Percentiles rank a stretch among this genome's conserved stretches.
Conservation (phyloP, 2,329 filamentous ascomycete species). For the Fusarium sp. region DNA sequence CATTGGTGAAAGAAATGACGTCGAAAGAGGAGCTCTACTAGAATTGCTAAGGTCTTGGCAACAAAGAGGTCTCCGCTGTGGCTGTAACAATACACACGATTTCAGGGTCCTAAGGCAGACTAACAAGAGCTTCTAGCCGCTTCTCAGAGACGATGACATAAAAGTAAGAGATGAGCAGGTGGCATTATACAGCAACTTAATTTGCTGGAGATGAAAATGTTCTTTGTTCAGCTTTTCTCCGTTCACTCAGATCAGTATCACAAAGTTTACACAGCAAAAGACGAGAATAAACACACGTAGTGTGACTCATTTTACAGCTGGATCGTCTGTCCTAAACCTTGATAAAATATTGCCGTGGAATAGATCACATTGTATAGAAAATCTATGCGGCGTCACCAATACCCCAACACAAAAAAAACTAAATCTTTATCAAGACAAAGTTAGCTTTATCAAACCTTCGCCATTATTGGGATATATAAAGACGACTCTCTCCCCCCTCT, state of each 20-base stretch:
- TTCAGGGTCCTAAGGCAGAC: not conserved
- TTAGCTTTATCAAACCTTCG: not conserved
- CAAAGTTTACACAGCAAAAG: not conserved
- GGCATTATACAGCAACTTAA: not conserved
- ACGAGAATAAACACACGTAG: not conserved
- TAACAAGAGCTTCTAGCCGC: not conserved
- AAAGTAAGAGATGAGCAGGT: not conserved
- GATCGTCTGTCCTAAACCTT: not conserved
- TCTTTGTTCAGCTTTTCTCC: not conserved
- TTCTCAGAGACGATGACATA: not conserved
- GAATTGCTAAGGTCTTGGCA: slow-evolving; percentile 5
- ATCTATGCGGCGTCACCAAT: not conserved
- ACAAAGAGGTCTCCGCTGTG: slow-evolving; percentile 8
- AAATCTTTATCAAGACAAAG: not conserved
- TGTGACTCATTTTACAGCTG: not conserved
- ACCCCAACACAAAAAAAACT: not conserved
- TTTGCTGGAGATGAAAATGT: not conserved
- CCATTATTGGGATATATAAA: not conserved
- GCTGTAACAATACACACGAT: slow-evolving; percentile 13
- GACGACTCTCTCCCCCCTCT: not conserved
- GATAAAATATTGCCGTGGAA: not conserved
- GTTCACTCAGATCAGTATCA: not conserved
- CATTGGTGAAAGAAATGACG: slow-evolving; percentile 11
- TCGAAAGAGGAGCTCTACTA: slow-evolving; percentile 11
- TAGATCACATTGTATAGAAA: not conserved